These are phyloP conservation scores for Cercospora sesami DNA, from an alignment of 2,329 filamentous ascomycete genomes.

Conservation along the genomic window DNA sequence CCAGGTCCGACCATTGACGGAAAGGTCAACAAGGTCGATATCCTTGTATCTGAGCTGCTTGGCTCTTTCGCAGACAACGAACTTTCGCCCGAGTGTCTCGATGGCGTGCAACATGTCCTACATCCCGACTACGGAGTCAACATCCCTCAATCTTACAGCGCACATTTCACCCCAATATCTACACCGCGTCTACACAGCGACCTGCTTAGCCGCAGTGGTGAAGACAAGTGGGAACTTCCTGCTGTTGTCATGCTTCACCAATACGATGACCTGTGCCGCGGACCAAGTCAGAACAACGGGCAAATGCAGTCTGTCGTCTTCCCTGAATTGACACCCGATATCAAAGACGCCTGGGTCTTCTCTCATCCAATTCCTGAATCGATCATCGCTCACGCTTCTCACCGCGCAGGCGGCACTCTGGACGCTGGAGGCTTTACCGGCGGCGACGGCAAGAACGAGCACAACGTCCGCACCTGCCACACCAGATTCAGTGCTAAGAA, in stretches of 20 bases:
- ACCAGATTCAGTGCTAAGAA: constrained; percentile 75
- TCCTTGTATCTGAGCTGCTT: constrained; percentile 88
- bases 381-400: constrained; percentile 58
- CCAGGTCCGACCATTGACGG: constrained; percentile 67
- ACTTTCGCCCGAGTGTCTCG: constrained; percentile 91
- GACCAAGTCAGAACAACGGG: neutral
- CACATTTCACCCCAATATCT: constrained; percentile 87
- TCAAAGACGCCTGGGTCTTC: constrained; percentile 80
- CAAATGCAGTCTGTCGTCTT: constrained; percentile 15
- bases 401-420: constrained; percentile 62
- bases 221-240: constrained; percentile 80
- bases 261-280: constrained; percentile 73
- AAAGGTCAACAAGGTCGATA: constrained; percentile 72
- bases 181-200: constrained; percentile 84
- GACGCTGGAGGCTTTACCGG: constrained; percentile 71
- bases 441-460: constrained; percentile 80
- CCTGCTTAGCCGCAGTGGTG: constrained; percentile 61
- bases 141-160: constrained; percentile 90
- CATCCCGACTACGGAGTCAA: constrained; percentile 79
- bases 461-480: constrained; percentile 80
- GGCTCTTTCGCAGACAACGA: constrained; percentile 98
- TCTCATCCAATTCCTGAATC: constrained; percentile 67
- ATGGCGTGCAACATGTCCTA: constrained; percentile 92
- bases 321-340: constrained; percentile 42
- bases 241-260: constrained; percentile 93